phyloP scores from a whole-genome alignment of 371 early-diverging fungal genomes.

The Mucor circinelloides region DNA sequence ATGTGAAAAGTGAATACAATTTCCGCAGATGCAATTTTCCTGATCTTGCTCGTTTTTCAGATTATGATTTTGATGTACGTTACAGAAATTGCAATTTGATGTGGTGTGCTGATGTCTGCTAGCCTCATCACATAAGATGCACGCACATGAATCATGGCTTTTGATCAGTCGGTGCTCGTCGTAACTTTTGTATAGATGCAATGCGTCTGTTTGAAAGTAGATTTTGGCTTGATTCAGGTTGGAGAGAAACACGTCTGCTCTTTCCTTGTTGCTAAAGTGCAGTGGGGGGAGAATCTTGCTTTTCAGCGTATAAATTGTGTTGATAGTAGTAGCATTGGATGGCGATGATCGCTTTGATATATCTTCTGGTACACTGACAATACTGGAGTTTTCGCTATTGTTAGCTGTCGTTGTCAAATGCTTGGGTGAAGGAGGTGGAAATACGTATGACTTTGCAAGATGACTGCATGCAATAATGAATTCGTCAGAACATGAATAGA shows the following conservation, averaged over 20 bases:
- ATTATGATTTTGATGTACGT: neutral
- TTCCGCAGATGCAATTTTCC: neutral
- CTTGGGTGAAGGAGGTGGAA: neutral
- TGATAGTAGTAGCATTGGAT: neutral
- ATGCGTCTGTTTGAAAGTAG: neutral
- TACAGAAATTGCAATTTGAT: neutral
- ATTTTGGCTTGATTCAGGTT: neutral
- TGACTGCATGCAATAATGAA: neutral
- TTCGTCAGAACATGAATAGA: neutral
- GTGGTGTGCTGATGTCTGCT: neutral
- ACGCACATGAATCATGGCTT: neutral
- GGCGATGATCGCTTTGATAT: neutral
- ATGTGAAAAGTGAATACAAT: neutral
- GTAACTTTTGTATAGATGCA: slow-evolving; percentile 1
- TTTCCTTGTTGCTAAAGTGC: neutral
- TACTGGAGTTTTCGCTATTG: neutral
- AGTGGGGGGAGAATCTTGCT: neutral
- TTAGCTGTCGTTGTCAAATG: neutral
- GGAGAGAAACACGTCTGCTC: neutral
- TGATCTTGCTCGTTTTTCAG: neutral
- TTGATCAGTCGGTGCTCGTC: neutral
- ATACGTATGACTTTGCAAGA: neutral
- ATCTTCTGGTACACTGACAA: neutral
- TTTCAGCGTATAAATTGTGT: neutral
- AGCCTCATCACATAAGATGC: neutral